Evolutionary conservation across 306 rosid species (phyloP).

Genomic region (Begonia peltatifolia): DNA sequence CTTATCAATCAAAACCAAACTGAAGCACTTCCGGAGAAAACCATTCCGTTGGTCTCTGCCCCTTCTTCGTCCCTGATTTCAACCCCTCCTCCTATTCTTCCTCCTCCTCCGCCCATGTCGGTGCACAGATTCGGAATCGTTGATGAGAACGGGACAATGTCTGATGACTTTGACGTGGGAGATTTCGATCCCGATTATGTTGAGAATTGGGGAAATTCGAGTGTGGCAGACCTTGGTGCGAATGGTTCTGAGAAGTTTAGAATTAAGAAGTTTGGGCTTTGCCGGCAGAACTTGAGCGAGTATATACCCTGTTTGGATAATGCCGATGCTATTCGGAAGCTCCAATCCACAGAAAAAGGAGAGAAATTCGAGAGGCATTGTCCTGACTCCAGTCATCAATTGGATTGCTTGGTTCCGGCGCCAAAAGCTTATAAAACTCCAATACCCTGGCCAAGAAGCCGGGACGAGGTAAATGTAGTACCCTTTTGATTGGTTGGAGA

Average conservation of each 20-base stretch:
- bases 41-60: slow-evolving; percentile 2
- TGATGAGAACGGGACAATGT: slow-evolving; percentile 74
- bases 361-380: slow-evolving; percentile 79
- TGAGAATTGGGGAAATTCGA: slow-evolving; percentile 68
- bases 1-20: slow-evolving; percentile 22
- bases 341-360: slow-evolving; percentile 50
- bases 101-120: slow-evolving; percentile 17
- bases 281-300: slow-evolving; percentile 50
- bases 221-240: slow-evolving; percentile 15
- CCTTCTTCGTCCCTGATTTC: slow-evolving; percentile 1
- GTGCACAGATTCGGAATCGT: slow-evolving; percentile 56
- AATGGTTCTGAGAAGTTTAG: slow-evolving; percentile 12
- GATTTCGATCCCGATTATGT: slow-evolving; percentile 44
- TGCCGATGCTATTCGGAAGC: slow-evolving; percentile 40
- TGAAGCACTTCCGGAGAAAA: slow-evolving; percentile 10
- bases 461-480: slow-evolving; percentile 52
- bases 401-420: slow-evolving; percentile 87
- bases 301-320: slow-evolving; percentile 92
- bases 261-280: slow-evolving; percentile 41
- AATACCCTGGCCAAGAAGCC: slow-evolving; percentile 86
- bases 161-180: slow-evolving; percentile 69
- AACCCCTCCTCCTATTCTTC: slow-evolving; percentile 2
- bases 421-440: slow-evolving; percentile 63
- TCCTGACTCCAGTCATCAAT: slow-evolving; percentile 28
- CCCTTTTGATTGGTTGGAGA: too few relatives aligned